phyloP scores from a whole-genome alignment of 805 yeast genomes.

The Saccharomycopsis malanga region DNA sequence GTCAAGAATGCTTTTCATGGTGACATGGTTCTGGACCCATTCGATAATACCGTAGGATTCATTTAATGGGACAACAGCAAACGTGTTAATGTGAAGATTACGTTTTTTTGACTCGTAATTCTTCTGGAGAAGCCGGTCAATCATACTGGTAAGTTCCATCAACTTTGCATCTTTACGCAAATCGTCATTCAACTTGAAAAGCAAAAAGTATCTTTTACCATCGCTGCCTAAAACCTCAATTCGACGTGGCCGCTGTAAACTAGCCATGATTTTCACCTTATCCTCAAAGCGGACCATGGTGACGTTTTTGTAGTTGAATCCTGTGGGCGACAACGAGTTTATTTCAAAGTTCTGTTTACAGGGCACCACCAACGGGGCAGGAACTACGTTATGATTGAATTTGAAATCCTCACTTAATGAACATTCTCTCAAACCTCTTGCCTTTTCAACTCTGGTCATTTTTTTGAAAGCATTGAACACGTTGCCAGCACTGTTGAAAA shows the following conservation, averaged over 20 bases:
- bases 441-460: slow-evolving; percentile 25
- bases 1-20: slow-evolving; percentile 57
- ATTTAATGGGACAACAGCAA: slow-evolving; percentile 81
- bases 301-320: slow-evolving; percentile 34
- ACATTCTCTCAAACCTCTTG: slow-evolving; percentile 18
- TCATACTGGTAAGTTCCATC: slow-evolving; percentile 83
- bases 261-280: slow-evolving; percentile 61
- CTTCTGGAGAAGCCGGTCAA: slow-evolving; percentile 62
- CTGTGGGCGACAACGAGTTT: slow-evolving; percentile 47
- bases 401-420: slow-evolving; percentile 35
- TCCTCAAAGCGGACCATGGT: slow-evolving; percentile 61
- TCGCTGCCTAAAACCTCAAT: slow-evolving; percentile 72
- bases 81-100: slow-evolving; percentile 63
- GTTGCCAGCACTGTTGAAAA: slow-evolving; percentile 24
- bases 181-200: slow-evolving; percentile 86
- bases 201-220: slow-evolving; percentile 61
- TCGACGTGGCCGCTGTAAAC: slow-evolving; percentile 83
- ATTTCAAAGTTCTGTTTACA: slow-evolving; percentile 63
- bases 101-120: slow-evolving; percentile 71
- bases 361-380: slow-evolving; percentile 62
- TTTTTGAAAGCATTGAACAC: slow-evolving; percentile 26
- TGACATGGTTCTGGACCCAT: slow-evolving; percentile 71
- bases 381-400: slow-evolving; percentile 36
- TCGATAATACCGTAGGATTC: slow-evolving; percentile 89
- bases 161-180: slow-evolving; percentile 91